Base-by-base conservation (phyloP, 139 green algal species). In the Ettlia oleoabundans region DNA sequence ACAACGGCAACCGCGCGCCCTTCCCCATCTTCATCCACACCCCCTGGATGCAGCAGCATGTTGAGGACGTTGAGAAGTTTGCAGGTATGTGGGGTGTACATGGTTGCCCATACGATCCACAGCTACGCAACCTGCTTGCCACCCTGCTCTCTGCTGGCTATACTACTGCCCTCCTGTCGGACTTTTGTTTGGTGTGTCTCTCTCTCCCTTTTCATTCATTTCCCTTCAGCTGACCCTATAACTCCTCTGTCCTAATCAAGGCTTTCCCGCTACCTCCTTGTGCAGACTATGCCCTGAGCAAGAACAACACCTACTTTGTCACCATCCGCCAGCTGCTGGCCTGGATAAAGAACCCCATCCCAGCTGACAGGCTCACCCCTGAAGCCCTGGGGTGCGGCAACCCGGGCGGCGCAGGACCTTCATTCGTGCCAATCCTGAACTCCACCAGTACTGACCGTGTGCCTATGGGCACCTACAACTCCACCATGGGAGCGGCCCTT, bases 301-400 rank as follows among this genome's bases (percentile, higher is more conserved):
- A 72, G 63, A 55, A 55, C 19, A 66, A 87, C 71, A 47, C 65
- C 15, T 87, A 83, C 72, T 87, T 87, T 26, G 76, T 87, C 19
- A 87, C 83, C 40, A 80, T 83, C n/a, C 65, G 73, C 52, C 83
- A 87, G 71, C 66, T 87, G 28, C 32, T 87, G 22, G 74, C 71
- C 18, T 87, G 83, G 83, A 84, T 87, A 76, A 65, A 81, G 32
- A 74, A 84, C 43, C 76, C 76, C 26, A 52, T 87, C 1, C 76
- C 83, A 3, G 47, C 61, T 28, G 38, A 52, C 33, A 53, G 63
- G 37, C 83, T 87, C 30, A 61, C 37, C 1, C 73, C 83, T 19
- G 18, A n/a, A 28, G 10, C 4, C 32, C 71, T 78, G 71, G 71
- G 71, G 18, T 78, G 71, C 51, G 71, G 71, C 71, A 78, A 78